Evolutionary conservation across 768 basidiomycete genomes (phyloP), one percentile per base, ranked within the genome.

Genomic region (Cyclocybe aegerita): DNA sequence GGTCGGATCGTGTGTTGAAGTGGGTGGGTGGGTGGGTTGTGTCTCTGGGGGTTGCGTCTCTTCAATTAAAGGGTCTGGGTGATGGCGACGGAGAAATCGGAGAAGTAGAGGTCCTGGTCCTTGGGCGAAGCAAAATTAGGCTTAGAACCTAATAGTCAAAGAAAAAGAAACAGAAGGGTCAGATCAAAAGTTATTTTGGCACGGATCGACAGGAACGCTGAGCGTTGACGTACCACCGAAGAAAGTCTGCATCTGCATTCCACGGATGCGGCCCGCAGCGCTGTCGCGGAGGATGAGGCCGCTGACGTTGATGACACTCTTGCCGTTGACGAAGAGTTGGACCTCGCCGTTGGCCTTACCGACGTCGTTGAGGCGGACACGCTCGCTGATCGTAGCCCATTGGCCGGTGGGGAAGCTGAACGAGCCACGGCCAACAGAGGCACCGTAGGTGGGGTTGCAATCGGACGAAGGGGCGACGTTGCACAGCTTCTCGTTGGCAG

Each of bases 191-290:
- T 1, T 23, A 23, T 23, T 23, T 23, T 23, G 23, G 23, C 23
- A 23, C 0, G 1, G 23, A 23, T 23, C 23, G 23, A 23, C 23
- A 17, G 14, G 41, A 43, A 31, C 43, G 32, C 30, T 48, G 42
- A 53, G 32, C 38, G 50, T 42, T 36, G 37, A 67, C 71, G 53
- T 60, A 78, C 82, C 85, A 42, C 86, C 86, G 56, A 90, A 89
- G 78, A 89, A 89, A n/a, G 86, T 85, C 69, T 89, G 83, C 75
- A 84, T 79, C 65, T 82, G 81, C 49, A 87, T 79, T 15, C 88
- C 88, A 32, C 80, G 75, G 59, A 90, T 77, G 54, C 72, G 74
- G 36, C 81, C 80, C 0, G 68, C 65, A 23, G 61, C 64, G 50
- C 69, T 70, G 52, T 79, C 72, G 43, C 81, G 70, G 31, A 89